Conservation (phyloP, 352 stramenopile species). For the Globisporangium perplexum region DNA sequence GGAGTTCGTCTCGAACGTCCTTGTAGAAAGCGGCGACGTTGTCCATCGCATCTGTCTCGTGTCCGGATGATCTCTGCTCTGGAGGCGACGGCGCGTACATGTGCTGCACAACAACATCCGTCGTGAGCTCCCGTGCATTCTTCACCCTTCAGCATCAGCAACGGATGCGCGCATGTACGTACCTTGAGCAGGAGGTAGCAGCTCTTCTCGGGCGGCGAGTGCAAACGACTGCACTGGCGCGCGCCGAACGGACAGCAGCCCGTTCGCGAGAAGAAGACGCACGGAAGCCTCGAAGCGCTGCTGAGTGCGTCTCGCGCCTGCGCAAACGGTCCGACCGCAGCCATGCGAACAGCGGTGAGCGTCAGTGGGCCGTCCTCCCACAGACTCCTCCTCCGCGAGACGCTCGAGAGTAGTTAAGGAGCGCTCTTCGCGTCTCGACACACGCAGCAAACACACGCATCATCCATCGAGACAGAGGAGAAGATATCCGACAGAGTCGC, state of each 20-base stretch:
- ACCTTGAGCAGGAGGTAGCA: conserved; percentile 18
- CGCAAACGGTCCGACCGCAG: neutral
- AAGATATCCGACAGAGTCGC: neutral
- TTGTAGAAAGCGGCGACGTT: conserved; percentile 6
- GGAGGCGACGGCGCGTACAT: neutral
- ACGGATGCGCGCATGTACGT: too few species aligned
- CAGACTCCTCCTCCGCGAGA: too few species aligned
- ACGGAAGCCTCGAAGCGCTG: conserved; percentile 3
- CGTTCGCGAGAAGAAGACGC: conserved; percentile 16
- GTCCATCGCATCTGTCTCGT: neutral
- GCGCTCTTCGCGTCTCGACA: too few species aligned
- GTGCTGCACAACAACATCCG: neutral
- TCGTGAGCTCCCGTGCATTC: too few species aligned
- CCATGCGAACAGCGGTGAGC: neutral
- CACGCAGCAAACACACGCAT: too few species aligned
- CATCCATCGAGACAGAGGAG: neutral
- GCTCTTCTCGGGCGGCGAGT: conserved; percentile 6
- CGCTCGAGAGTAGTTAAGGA: too few species aligned
- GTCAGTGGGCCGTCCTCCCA: too few species aligned
- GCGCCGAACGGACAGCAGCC: conserved; percentile 18
- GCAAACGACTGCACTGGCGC: conserved; percentile 7
- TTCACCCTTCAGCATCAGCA: neutral
- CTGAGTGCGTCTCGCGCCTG: neutral
- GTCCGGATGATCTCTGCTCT: neutral
- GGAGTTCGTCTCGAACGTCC: conserved; percentile 8